Percentiles rank a stretch among this genome's conserved stretches.
These are phyloP conservation scores for Aphanomyces astaci DNA, from an alignment of 352 stramenopile species.

Conservation along the genomic window DNA sequence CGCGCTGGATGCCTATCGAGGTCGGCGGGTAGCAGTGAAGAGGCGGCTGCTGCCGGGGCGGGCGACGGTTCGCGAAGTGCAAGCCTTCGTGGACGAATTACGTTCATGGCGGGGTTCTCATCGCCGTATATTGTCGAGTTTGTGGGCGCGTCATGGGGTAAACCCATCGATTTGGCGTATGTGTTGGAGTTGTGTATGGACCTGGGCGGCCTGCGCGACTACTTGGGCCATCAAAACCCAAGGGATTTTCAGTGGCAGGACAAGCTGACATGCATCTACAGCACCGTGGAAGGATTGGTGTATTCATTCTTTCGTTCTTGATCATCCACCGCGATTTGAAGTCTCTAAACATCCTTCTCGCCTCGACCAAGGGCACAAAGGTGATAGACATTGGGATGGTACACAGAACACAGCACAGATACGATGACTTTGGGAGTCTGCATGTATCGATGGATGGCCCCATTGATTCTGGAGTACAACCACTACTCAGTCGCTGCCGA, in stretches of 20 bases:
- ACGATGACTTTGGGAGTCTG: constrained; percentile 20
- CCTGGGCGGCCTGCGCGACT: constrained; percentile 37
- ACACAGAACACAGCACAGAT: constrained; percentile 27
- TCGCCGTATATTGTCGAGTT: constrained; percentile 51
- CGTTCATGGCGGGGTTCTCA: constrained; percentile 35
- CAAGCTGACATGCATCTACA: constrained; percentile 31
- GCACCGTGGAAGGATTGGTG: constrained; percentile 33
- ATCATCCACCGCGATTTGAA: constrained; percentile 40
- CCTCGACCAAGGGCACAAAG: constrained; percentile 29
- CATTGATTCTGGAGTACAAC: constrained; percentile 19
- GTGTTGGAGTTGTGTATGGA: constrained; percentile 48
- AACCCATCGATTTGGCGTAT: constrained; percentile 33
- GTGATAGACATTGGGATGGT: constrained; percentile 41
- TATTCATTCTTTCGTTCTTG: constrained; percentile 39
- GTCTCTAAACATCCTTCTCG: constrained; percentile 42
- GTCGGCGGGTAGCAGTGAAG: constrained; percentile 1
- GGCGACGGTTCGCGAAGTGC: constrained; percentile 22
- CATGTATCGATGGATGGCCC: constrained; percentile 21
- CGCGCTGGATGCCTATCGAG: background rate
- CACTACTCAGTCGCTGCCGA: constrained; percentile 21
- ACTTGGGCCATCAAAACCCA: constrained; percentile 31
- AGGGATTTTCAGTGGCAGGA: background rate
- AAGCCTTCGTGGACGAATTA: constrained; percentile 50
- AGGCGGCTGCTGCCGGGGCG: constrained; percentile 1
- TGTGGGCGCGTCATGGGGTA: constrained; percentile 48